phyloP scores from a whole-genome alignment of 2,329 filamentous ascomycete species.

The Colletotrichum tropicicola region DNA sequence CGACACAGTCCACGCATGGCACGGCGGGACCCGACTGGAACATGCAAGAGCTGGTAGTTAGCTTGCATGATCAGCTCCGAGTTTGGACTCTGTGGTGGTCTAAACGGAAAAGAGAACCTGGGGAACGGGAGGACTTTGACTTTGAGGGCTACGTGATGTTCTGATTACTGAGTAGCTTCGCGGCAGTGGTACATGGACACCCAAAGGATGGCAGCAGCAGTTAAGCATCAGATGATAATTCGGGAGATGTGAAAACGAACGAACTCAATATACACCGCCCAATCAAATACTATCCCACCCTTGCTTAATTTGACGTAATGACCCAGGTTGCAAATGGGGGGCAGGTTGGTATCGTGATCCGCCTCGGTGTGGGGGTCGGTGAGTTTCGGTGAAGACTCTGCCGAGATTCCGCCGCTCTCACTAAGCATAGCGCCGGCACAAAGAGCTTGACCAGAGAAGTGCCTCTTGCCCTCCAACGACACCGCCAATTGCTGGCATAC shows the following conservation, averaged over 20 bases:
- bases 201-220: not conserved
- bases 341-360: not conserved
- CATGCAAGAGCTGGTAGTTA: constrained; percentile 37
- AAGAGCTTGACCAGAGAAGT: constrained; percentile 4
- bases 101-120: constrained; percentile 12
- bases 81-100: constrained; percentile 47
- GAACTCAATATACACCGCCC: too few species aligned
- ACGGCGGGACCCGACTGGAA: constrained; percentile 43
- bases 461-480: constrained; percentile 14
- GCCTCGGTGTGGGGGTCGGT: constrained; percentile 19
- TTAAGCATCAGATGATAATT: not conserved
- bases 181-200: not conserved
- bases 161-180: not conserved
- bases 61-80: constrained; percentile 40
- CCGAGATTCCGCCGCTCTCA: constrained; percentile 30
- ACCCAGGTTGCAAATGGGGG: not conserved
- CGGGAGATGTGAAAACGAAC: not conserved
- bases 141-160: constrained; percentile 19
- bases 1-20: constrained; percentile 47
- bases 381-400: constrained; percentile 26
- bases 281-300: not conserved
- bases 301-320: not conserved
- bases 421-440: constrained; percentile 20
- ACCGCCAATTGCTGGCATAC: constrained; percentile 30
- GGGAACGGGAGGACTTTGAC: not conserved